Conservation (phyloP, 140 eudicot genomes). For the Anethum foeniculum region DNA sequence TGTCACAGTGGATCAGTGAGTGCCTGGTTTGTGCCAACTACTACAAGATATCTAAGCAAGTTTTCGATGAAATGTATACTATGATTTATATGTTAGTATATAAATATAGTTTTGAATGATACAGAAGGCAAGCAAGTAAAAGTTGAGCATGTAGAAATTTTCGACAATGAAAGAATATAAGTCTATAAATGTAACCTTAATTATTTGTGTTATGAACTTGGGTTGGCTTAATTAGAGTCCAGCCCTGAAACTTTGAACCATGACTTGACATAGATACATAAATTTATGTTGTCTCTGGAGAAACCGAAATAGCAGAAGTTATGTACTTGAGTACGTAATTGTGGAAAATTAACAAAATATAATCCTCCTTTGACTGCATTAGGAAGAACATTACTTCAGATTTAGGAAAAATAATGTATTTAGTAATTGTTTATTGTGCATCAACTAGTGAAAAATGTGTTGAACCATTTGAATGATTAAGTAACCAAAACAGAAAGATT, state of each 20-base stretch:
- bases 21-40: conserved; percentile 5
- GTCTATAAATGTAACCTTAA: not conserved
- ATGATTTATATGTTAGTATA: not conserved
- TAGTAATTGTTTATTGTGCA: not conserved
- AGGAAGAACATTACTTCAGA: not conserved
- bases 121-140: no score
- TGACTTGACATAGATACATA: not conserved
- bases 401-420: not conserved
- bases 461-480: conserved; percentile 1
- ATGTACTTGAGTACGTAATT: not conserved
- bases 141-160: no score
- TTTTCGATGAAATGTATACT: not conserved
- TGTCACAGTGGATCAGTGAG: conserved; percentile 72
- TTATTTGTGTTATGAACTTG: not conserved
- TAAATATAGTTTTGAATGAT: no score
- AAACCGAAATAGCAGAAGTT: not conserved
- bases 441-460: not conserved
- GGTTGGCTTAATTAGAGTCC: not conserved
- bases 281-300: not conserved
- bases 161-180: no score
- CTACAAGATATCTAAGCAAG: not conserved
- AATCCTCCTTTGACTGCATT: not conserved
- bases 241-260: not conserved
- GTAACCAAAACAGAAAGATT: not conserved
- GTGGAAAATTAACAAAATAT: not conserved